Conservation (phyloP, 495 filamentous ascomycete genomes). For the Rhizodiscina lignyota region DNA sequence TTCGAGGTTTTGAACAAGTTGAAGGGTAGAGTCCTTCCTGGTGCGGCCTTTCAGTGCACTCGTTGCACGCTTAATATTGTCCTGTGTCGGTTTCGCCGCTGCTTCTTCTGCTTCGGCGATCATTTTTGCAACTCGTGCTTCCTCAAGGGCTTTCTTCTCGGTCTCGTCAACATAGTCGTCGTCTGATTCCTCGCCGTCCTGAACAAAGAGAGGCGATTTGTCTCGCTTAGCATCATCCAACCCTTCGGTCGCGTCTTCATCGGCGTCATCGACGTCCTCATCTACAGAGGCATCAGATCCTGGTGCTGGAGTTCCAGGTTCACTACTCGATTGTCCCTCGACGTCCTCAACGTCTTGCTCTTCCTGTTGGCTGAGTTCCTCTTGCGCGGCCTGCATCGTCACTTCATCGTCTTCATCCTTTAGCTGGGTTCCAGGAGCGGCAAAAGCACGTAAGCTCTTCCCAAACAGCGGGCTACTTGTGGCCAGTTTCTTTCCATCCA, state of each 20-base stretch:
- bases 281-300: too few relatives aligned
- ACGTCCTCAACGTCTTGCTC: neutral
- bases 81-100: slow-evolving; percentile 32
- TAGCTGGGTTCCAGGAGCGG: slow-evolving; percentile 45
- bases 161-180: slow-evolving; percentile 42
- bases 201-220: slow-evolving; percentile 1
- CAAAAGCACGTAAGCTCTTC: slow-evolving; percentile 53
- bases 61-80: slow-evolving; percentile 43
- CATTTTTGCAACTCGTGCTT: slow-evolving; percentile 44
- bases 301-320: too few relatives aligned
- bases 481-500: slow-evolving; percentile 8
- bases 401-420: slow-evolving; percentile 10
- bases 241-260: slow-evolving; percentile 4
- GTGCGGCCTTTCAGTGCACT: slow-evolving; percentile 42
- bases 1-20: slow-evolving; percentile 36
- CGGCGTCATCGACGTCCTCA: slow-evolving; percentile 6
- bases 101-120: slow-evolving; percentile 47
- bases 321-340: too few relatives aligned
- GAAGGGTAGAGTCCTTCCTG: slow-evolving; percentile 50
- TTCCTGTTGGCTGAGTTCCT: neutral
- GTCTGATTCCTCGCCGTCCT: slow-evolving; percentile 19
- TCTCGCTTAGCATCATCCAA: slow-evolving; percentile 6
- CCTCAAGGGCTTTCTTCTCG: slow-evolving; percentile 48
- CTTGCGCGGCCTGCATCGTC: slow-evolving; percentile 12
- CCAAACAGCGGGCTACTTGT: slow-evolving; percentile 37